Percentiles rank a stretch among this genome's conserved stretches.
These are phyloP conservation scores for Porcisia deanei DNA, from an alignment of 208 protist species.

Conservation along the genomic window DNA sequence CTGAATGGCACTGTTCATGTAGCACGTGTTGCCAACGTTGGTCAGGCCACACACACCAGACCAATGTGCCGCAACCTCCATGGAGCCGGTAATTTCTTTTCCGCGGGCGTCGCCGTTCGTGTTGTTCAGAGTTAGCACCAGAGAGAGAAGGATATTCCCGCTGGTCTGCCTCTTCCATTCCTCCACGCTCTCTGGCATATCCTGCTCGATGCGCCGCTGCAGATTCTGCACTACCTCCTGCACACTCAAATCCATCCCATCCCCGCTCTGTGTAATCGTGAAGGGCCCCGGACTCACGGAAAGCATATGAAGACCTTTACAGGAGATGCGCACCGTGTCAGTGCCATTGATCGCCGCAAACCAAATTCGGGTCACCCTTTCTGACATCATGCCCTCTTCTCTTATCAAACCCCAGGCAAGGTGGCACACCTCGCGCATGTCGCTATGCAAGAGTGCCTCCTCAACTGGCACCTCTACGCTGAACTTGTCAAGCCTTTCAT, in stretches of 20 bases:
- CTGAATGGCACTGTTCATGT: conserved; percentile 93
- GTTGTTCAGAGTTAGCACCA: conserved; percentile 29
- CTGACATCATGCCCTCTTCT: conserved; percentile 35
- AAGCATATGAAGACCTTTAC: conserved; percentile 26
- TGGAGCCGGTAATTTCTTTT: conserved; percentile 30
- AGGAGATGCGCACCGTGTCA: conserved; percentile 28
- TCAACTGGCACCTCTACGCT: conserved; percentile 37
- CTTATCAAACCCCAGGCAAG: conserved; percentile 26
- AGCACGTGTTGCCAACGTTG: conserved; percentile 94
- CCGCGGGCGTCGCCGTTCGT: conserved; percentile 21
- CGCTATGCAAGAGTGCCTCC: conserved; percentile 43
- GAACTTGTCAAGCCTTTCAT: conserved; percentile 19
- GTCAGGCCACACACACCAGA: conserved; percentile 77
- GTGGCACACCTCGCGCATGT: conserved; percentile 49
- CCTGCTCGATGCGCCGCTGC: conserved; percentile 18
- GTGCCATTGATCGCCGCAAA: conserved; percentile 37
- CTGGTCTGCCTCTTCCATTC: conserved; percentile 16
- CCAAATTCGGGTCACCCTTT: conserved; percentile 32
- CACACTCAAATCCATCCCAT: conserved; percentile 35
- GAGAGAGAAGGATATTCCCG: conserved; percentile 22
- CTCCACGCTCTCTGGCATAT: conserved; percentile 21
- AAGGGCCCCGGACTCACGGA: conserved; percentile 12
- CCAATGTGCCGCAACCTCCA: conserved; percentile 27
- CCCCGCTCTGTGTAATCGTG: conserved; percentile 13
- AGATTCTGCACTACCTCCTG: conserved; percentile 29